Percentiles rank a stretch among this genome's conserved stretches.
phyloP scores from a whole-genome alignment of 768 basidiomycete species.

The Rhizopogon rudus region DNA sequence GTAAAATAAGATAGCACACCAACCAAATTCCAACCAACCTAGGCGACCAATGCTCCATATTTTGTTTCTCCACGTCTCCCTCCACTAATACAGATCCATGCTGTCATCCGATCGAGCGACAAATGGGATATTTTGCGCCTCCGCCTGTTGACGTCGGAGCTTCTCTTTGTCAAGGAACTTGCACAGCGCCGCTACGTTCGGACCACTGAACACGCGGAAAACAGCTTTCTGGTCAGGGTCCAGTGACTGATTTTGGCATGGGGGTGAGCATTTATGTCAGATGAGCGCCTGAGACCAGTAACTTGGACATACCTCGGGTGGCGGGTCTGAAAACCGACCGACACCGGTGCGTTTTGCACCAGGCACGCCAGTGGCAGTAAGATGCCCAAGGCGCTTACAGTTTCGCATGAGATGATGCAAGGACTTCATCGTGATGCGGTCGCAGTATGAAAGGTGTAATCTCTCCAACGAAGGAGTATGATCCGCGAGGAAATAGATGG shows the following conservation, averaged over 20 bases:
- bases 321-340: conserved; percentile 69
- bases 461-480: conserved; percentile 67
- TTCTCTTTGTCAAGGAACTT: conserved; percentile 71
- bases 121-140: conserved; percentile 56
- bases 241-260: conserved; percentile 41
- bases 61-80: not conserved
- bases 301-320: conserved; percentile 49
- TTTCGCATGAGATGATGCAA: conserved; percentile 64
- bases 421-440: conserved; percentile 70
- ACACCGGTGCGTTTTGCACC: conserved; percentile 67
- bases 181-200: conserved; percentile 57
- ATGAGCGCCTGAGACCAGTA: not conserved
- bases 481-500: conserved; percentile 72
- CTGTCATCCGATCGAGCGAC: conserved; percentile 58
- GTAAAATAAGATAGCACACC: not conserved
- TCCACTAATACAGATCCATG: conserved; percentile 50
- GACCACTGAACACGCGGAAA: conserved; percentile 77
- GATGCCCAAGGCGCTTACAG: conserved; percentile 58
- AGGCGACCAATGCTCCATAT: not conserved
- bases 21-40: not conserved
- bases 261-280: not conserved
- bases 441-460: conserved; percentile 85
- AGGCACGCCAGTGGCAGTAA: conserved; percentile 77
- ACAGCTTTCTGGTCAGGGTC: conserved; percentile 61
- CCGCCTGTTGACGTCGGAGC: conserved; percentile 49